phyloP scores from a whole-genome alignment of 1,284 basidiomycete genomes.

The Lignosus rhinocerotis region DNA sequence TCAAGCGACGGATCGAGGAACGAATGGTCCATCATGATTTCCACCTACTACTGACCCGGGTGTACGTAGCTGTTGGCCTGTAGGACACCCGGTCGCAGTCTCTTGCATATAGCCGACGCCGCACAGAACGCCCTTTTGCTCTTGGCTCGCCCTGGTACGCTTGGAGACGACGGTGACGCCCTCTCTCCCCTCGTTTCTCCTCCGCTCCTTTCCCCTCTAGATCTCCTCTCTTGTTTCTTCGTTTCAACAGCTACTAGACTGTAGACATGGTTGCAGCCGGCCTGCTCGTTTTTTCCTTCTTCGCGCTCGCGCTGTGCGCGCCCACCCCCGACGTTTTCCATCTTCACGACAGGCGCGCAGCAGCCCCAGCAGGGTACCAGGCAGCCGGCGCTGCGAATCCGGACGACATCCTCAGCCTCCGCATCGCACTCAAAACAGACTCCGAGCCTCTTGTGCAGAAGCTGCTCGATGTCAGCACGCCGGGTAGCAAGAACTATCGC shows the following conservation, averaged over 20 bases:
- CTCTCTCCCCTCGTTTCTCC: not conserved
- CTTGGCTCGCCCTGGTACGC: not conserved
- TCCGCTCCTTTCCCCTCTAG: not conserved
- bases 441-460: slow-evolving; percentile 19
- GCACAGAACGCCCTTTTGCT: not conserved
- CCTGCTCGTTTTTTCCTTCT: slow-evolving; percentile 23
- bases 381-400: slow-evolving; percentile 20
- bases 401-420: slow-evolving; percentile 23
- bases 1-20: too few species aligned
- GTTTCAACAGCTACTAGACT: slow-evolving; percentile 4
- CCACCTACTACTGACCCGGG: too few species aligned
- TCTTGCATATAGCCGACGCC: not conserved
- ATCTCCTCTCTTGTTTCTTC: not conserved
- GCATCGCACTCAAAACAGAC: slow-evolving; percentile 30
- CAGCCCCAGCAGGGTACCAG: slow-evolving; percentile 22
- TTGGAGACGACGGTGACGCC: not conserved
- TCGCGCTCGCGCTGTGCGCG: slow-evolving; percentile 23
- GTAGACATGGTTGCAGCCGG: slow-evolving; percentile 29
- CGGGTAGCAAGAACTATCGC: slow-evolving; percentile 22
- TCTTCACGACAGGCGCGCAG: slow-evolving; percentile 24
- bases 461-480: slow-evolving; percentile 26
- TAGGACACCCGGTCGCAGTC: too few species aligned
- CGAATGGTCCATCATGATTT: too few species aligned
- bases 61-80: not conserved
- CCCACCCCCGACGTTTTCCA: slow-evolving; percentile 19